These are phyloP conservation scores for Jamesozyma gamospora DNA, from an alignment of 805 yeast species.

Conservation along the genomic window DNA sequence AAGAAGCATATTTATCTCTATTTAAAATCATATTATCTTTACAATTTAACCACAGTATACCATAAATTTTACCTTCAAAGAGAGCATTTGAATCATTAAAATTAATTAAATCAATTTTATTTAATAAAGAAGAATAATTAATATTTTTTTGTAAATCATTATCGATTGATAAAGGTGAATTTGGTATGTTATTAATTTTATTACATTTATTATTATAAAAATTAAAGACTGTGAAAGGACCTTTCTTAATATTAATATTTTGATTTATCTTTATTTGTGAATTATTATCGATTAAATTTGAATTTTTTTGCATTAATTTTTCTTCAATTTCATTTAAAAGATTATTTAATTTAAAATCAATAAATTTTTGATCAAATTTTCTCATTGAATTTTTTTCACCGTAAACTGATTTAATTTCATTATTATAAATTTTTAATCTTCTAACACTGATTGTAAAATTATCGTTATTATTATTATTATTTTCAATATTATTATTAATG, in stretches of 20 bases:
- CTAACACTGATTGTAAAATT: slow-evolving; percentile 25
- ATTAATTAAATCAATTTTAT: no score
- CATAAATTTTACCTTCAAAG: slow-evolving; percentile 7
- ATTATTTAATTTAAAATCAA: slow-evolving; percentile 14
- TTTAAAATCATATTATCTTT: slow-evolving; percentile 12
- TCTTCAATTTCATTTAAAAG: slow-evolving; percentile 10
- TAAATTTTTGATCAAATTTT: slow-evolving; percentile 14
- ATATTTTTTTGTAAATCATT: no score
- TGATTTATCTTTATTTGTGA: not conserved
- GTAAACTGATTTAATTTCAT: slow-evolving; percentile 18
- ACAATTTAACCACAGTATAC: slow-evolving; percentile 11
- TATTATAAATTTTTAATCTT: slow-evolving; percentile 24
- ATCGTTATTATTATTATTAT: slow-evolving; percentile 2
- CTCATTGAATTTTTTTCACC: slow-evolving; percentile 7
- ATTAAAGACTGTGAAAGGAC: not conserved
- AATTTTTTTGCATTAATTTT: not conserved
- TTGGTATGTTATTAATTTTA: no score
- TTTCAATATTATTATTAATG: not conserved
- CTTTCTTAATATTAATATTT: not conserved
- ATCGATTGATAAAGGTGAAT: no score
- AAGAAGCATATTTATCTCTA: slow-evolving; percentile 9
- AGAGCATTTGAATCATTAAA: no score
- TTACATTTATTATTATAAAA: not conserved
- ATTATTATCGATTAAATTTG: not conserved
- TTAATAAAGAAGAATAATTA: no score